Evolutionary conservation across 306 rosid genomes (phyloP), one percentile per base, ranked within the genome.

Genomic region (Erythrophleum fordii): DNA sequence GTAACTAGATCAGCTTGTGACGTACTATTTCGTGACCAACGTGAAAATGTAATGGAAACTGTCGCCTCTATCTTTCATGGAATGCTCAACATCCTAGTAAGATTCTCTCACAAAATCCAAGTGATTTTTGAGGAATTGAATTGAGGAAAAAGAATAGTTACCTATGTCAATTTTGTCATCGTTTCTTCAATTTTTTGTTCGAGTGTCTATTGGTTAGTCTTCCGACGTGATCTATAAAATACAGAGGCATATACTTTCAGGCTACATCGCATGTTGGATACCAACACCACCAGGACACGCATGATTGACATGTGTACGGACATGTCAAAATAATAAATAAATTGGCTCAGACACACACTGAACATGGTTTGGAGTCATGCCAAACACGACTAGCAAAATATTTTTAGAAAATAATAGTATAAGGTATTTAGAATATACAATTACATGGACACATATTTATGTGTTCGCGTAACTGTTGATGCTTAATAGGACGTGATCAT

Each of bases 1-100:
- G 80, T 84, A 0, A 80, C 79, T 4, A 81, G 84, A 3, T 79
- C 84, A 1, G 78, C 11, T 17, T 84, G 87, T 11, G 87, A 84
- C 45, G 11, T 59, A 6, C 16, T 2, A 3, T 75, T 6, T 8
- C 53, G 8, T 2, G 65, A 69, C 8, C 81, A 84, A 65, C 78
- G 76, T 8, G 8, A 75, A 71, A 22, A 29, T 0, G 9, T 55
- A 8, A 55, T 55, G 60, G 28, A 20, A 22, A n/a, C 25, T 22
- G 60, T 55, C 20, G 60, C 53, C 75, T 59, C 78, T 10, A 39
- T 58, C 42, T 68, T 77, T 22, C 62, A 83, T 1, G 86, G 83
- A 45, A 83, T 77, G 75, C 82, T 83, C 62, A 64, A 77, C 48
- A 77, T 83, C 42, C 72, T 83, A 1, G 79, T 83, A 77, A 61